phyloP scores from a whole-genome alignment of 768 basidiomycete genomes.

The Gloeopeniophorella convolvens region DNA sequence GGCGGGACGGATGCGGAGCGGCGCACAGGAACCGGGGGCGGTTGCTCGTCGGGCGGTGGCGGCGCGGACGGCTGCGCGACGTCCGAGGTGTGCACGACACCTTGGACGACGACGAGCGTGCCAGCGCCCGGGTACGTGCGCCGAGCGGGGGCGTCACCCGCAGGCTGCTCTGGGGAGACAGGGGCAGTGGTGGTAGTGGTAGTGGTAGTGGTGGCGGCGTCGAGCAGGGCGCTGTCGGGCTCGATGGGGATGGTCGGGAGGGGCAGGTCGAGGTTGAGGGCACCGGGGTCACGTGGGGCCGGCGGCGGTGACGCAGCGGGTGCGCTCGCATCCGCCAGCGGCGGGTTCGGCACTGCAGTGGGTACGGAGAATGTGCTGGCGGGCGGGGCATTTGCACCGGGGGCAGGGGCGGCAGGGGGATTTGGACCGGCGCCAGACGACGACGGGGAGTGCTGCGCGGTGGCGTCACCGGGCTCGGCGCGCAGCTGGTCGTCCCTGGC shows the following conservation, averaged over 20 bases:
- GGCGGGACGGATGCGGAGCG: too few relatives aligned
- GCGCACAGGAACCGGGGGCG: constrained; percentile 8
- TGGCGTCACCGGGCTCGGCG: not conserved
- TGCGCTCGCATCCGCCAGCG: too few relatives aligned
- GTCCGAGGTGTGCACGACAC: constrained; percentile 75
- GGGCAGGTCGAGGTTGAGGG: constrained; percentile 17
- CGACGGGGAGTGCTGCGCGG: not conserved
- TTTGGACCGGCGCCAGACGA: not conserved
- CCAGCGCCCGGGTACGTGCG: constrained; percentile 66
- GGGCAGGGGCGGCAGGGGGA: not conserved
- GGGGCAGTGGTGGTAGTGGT: too few relatives aligned
- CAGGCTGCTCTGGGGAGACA: too few relatives aligned
- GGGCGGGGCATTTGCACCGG: not conserved
- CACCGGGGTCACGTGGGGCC: constrained; percentile 12
- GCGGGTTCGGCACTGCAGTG: not conserved
- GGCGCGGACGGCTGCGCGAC: constrained; percentile 31
- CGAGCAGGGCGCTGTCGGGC: not conserved
- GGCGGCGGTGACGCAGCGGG: not conserved
- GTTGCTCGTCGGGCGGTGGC: constrained; percentile 9
- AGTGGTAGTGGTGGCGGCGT: not conserved
- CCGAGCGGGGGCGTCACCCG: too few relatives aligned
- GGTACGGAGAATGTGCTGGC: not conserved
- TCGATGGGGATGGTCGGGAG: not conserved
- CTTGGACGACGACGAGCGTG: constrained; percentile 77
- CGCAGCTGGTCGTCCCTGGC: not conserved